Evolutionary conservation across 225 moss, liverwort and hornwort genomes (phyloP).

Genomic region (Polytrichum formosum): DNA sequence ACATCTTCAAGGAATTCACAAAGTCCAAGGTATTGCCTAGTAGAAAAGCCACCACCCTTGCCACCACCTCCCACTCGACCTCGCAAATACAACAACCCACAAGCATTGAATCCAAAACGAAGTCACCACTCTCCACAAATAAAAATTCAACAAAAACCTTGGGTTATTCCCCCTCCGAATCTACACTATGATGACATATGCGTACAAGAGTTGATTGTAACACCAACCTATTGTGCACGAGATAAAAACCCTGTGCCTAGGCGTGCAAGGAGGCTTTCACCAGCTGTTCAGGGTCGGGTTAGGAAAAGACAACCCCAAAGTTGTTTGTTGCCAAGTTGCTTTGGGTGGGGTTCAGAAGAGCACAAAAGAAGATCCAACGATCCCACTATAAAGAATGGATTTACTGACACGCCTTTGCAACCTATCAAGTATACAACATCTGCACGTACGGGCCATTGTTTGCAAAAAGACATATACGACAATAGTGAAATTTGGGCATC

Average conservation of each 20-base stretch:
- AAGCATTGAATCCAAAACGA: not conserved
- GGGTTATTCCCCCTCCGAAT: not conserved
- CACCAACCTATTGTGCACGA: conserved; percentile 2
- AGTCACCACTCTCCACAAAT: not conserved
- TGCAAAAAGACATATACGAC: too few species aligned
- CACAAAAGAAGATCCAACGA: too few species aligned
- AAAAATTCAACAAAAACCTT: not conserved
- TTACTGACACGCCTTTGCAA: too few species aligned
- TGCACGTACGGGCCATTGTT: too few species aligned
- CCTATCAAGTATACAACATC: too few species aligned
- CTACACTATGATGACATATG: not conserved
- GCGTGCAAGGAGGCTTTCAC: not conserved
- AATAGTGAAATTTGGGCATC: too few species aligned
- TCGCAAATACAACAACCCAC: conserved; percentile 2
- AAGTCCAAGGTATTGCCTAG: not conserved
- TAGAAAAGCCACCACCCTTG: not conserved
- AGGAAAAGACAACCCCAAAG: too few species aligned
- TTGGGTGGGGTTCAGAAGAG: too few species aligned
- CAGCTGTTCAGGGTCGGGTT: not conserved
- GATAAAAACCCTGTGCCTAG: conserved; percentile 1
- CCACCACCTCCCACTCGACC: not conserved
- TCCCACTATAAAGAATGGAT: too few species aligned
- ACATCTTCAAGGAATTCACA: conserved; percentile 1
- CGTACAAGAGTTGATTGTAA: not conserved
- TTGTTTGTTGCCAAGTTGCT: too few species aligned